Base-by-base conservation (phyloP, 2,329 filamentous ascomycete genomes). In the Cordyceps tenuipes region DNA sequence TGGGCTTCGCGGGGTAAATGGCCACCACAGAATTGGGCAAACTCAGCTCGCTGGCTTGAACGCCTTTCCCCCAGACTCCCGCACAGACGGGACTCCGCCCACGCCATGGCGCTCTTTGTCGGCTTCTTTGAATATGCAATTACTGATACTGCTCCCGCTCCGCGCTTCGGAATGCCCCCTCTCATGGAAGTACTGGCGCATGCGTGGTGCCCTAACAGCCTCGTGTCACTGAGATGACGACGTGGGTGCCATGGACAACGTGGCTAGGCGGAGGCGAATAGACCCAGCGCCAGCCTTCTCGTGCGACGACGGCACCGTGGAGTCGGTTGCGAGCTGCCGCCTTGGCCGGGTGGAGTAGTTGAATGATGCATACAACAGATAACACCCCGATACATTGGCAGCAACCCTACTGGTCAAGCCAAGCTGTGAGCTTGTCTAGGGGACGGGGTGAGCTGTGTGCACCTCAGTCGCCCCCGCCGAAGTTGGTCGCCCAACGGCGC, bases 111-210 rank as follows among this genome's bases (percentile, higher is more conserved):
- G 10, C 55, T 43, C 34, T 21, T 26, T 26, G 8, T 13, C 47
- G 13, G 34, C n/a, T 46, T 41, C 17, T 29, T 29, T 10, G 23
- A 63, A 65, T 68, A 64, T 65, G 65, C 47, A n/a, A 34, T 34
- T 26, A 47, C 44, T 47, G 15, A 43, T 17, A 17, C 13, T n/a
- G 15, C 15, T 5, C 39, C 3, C 39, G 21, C 44, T 47, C 44
- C 21, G 44, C 44, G 9, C 5, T 21, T 23, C 44, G 21, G 10
- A 43, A 47, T 8, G 43, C n/a, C 43, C 19, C n/a, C 41, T 17
- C 15, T 43, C 6, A 15, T 17, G 19, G 43, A 21, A n/a, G n/a
- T 12, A 21, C 19, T 10, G 3, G 10, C 1, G 13, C 7, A 12
- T 5, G 13, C 19, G 4, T 26, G 13, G 9, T 47, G 21, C 44